Conservation (phyloP, 148 eudicot species). For the Rhododendron simsii region DNA sequence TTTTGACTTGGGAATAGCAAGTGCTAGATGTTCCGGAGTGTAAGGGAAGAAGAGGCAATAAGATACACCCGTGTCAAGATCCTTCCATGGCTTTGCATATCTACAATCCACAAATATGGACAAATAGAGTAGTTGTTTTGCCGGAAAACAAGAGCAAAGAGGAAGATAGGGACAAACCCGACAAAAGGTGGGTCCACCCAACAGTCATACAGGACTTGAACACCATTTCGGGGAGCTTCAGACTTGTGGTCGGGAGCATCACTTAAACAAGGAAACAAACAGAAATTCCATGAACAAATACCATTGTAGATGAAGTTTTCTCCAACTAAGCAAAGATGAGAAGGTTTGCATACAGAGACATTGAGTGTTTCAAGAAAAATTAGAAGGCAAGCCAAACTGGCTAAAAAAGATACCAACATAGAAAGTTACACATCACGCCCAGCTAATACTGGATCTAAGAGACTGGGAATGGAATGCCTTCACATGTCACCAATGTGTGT, state of each 20-base stretch:
- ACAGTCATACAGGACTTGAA: constrained; percentile 54
- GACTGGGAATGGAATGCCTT: neutral
- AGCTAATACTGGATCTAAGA: neutral
- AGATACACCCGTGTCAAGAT: constrained; percentile 49
- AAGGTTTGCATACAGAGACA: constrained; percentile 3
- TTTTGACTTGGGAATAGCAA: constrained; percentile 29
- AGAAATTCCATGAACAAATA: neutral
- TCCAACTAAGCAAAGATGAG: neutral
- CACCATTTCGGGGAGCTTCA: constrained; percentile 31
- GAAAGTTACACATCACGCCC: neutral
- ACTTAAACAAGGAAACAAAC: constrained; percentile 7
- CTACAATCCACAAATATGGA: constrained; percentile 28
- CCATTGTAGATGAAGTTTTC: neutral
- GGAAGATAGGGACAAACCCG: constrained; percentile 41
- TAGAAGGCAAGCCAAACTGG: neutral
- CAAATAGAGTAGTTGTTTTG: neutral
- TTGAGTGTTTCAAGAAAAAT: neutral
- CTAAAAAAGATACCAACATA: neutral
- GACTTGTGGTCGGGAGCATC: constrained; percentile 23
- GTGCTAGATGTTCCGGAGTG: constrained; percentile 66
- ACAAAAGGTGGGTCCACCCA: constrained; percentile 65
- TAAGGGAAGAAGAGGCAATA: constrained; percentile 81
- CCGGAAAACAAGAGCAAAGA: constrained; percentile 3
- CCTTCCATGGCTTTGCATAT: constrained; percentile 64
- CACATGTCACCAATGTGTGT: neutral